phyloP scores from a whole-genome alignment of 108 stramenopile genomes.

The Halocafeteria seosinensis region DNA sequence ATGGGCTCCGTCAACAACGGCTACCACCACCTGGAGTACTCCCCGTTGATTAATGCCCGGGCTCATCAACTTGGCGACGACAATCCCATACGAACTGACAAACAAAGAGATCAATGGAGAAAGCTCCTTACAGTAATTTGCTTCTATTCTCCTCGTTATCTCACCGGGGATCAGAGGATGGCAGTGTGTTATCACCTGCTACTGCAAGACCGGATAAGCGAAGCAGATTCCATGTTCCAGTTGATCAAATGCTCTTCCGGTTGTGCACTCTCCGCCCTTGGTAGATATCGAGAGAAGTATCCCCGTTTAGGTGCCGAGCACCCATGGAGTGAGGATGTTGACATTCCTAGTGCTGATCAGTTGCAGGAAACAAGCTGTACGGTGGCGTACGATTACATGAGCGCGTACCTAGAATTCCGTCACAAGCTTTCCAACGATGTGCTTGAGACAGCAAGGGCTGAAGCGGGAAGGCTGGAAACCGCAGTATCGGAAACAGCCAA shows the following conservation, averaged over 20 bases:
- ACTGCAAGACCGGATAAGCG: constrained; percentile 4
- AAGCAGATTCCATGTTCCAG: too few species aligned
- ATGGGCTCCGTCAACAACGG: not conserved
- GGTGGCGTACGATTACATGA: constrained; percentile 1
- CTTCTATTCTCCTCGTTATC: not conserved
- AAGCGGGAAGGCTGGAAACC: too few species aligned
- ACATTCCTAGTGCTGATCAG: too few species aligned
- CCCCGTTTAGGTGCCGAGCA: too few species aligned
- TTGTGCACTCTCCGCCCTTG: too few species aligned
- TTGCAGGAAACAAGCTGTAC: too few species aligned
- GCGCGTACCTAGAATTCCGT: not conserved
- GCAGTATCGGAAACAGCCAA: too few species aligned
- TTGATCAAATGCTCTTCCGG: too few species aligned
- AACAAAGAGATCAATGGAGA: not conserved
- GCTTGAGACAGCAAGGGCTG: not conserved
- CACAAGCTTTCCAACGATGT: not conserved
- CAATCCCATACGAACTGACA: not conserved
- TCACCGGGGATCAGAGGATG: not conserved
- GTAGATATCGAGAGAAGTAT: too few species aligned
- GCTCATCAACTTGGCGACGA: not conserved
- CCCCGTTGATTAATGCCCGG: not conserved
- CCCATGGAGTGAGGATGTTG: too few species aligned
- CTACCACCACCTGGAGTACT: constrained; percentile 1
- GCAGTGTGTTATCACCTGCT: not conserved
- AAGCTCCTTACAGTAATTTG: not conserved